Evolutionary conservation across 2,329 filamentous ascomycete genomes (phyloP).

Genomic region (Penicillium sp.): DNA sequence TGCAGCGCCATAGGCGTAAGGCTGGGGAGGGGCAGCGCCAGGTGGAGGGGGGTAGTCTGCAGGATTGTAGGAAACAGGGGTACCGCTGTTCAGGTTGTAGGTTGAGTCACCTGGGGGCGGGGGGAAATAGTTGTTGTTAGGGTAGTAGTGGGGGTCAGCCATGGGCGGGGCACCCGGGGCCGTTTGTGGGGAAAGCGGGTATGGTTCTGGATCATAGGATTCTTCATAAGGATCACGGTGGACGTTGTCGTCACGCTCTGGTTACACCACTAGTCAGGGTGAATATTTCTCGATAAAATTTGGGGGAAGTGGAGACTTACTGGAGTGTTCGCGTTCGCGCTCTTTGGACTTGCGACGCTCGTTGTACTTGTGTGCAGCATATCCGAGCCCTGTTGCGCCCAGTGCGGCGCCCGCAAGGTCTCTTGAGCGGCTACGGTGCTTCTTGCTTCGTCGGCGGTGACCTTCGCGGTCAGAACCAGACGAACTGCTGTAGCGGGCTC

Average conservation of each 20-base stretch:
- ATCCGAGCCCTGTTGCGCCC: conserved; percentile 57
- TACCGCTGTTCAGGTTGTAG: conserved; percentile 24
- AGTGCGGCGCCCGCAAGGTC: conserved; percentile 56
- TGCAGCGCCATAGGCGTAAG: conserved; percentile 40
- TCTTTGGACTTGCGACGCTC: conserved; percentile 56
- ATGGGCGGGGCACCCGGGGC: conserved; percentile 34
- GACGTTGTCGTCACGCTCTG: conserved; percentile 33
- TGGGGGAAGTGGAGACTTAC: conserved; percentile 39
- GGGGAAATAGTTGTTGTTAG: conserved; percentile 43
- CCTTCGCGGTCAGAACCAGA: conserved; percentile 40
- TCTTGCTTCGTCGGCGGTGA: conserved; percentile 35
- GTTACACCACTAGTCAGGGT: conserved; percentile 14
- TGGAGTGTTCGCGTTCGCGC: conserved; percentile 51
- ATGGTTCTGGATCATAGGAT: conserved; percentile 41
- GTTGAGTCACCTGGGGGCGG: conserved; percentile 41
- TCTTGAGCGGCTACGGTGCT: conserved; percentile 43
- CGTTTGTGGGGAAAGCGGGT: conserved; percentile 38
- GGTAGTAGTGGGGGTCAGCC: conserved; percentile 37
- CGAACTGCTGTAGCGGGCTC: conserved; percentile 36
- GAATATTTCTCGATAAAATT: conserved; percentile 9
- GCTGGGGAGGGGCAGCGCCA: conserved; percentile 38
- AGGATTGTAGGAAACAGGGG: conserved; percentile 37
- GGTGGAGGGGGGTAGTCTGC: conserved; percentile 46
- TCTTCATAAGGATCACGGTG: conserved; percentile 44
- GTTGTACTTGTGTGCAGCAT: conserved; percentile 58